Evolutionary conservation across 257 asterid species (phyloP).

Genomic region (Coffea canephora): DNA sequence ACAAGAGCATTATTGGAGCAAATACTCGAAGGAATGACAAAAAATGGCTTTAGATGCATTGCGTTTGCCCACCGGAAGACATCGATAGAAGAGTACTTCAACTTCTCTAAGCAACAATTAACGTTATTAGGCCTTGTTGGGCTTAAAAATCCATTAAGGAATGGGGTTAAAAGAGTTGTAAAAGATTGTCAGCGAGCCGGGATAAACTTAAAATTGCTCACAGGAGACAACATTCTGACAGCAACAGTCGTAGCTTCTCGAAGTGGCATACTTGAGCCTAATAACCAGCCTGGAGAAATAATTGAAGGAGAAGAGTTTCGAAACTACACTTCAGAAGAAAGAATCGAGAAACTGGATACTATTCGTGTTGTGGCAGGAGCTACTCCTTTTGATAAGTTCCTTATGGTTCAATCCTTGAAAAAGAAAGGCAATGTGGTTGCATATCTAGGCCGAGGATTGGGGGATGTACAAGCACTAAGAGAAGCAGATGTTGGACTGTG

Average conservation of each 20-base stretch:
- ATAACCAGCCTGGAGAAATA: slow-evolving; percentile 1
- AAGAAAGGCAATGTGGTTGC: slow-evolving; percentile 27
- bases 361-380: slow-evolving; percentile 28
- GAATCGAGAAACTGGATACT: slow-evolving; percentile 18
- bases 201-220: slow-evolving; percentile 25
- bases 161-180: slow-evolving; percentile 8
- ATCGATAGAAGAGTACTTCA: slow-evolving; percentile 20
- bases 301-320: slow-evolving; percentile 21
- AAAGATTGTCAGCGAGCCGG: slow-evolving; percentile 20
- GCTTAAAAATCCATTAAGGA: slow-evolving; percentile 5
- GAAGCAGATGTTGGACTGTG: slow-evolving; percentile 24
- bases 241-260: slow-evolving; percentile 19
- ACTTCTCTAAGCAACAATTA: slow-evolving; percentile 13
- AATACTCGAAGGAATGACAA: slow-evolving; percentile 25
- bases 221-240: slow-evolving; percentile 24
- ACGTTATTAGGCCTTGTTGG: slow-evolving; percentile 28
- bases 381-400: slow-evolving; percentile 23
- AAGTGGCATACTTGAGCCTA: slow-evolving; percentile 18
- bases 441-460: slow-evolving; percentile 19
- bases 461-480: slow-evolving; percentile 21
- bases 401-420: slow-evolving; percentile 25
- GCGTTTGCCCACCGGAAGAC: slow-evolving; percentile 31
- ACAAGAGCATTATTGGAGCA: slow-evolving; percentile 10
- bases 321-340: slow-evolving; percentile 16
- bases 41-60: slow-evolving; percentile 29